Evolutionary conservation across 2,329 filamentous ascomycete species (phyloP), one percentile per base, ranked within the genome.

Genomic region (Pezicula rhizophila): DNA sequence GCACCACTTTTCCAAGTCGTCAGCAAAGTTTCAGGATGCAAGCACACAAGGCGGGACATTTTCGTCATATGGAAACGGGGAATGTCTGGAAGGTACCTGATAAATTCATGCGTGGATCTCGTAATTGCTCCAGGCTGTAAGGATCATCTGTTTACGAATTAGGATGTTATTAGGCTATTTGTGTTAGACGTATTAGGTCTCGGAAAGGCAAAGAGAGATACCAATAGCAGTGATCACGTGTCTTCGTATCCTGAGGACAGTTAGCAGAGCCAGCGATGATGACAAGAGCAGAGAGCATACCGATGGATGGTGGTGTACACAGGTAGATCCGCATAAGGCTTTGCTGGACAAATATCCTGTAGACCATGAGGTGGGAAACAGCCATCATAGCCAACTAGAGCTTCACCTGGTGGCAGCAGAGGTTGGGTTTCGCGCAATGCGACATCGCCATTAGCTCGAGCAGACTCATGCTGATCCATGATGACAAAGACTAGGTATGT

Each of bases 221-320:
- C 83, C 80, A 44, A 84, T 79, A 26, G 82, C 79, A 49, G 76
- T 77, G 52, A 76, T 71, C 50, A 85, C 78, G 64, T 85, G 80
- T 63, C 79, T 75, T 33, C 80, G 75, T 63, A 85, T 82, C 52
- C 64, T 66, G 31, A n/a, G 11, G 11, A 18, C 26, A 23, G 12
- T 12, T 10, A 23, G 23, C 33, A 23, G 25, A 23, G 43, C 34
- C 46, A 41, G 14, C n/a, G 17, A 15, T 45, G n/a, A 47, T 12
- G 8, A 10, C 28, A 12, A 31, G 8, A 31, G 28, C 28, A 26
- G 25, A 20, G 20, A 20, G 40, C 50, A 15, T 52, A 71, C 70
- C 84, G 76, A 65, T 90, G 87, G 59, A 90, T 89, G 55, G 84
- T 90, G 44, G 79, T 85, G 68, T 90, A 91, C 12, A 90, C 82